Evolutionary conservation across 106 monocot genomes (phyloP), one percentile per base, ranked within the genome.

Genomic region (Allium cepa): DNA sequence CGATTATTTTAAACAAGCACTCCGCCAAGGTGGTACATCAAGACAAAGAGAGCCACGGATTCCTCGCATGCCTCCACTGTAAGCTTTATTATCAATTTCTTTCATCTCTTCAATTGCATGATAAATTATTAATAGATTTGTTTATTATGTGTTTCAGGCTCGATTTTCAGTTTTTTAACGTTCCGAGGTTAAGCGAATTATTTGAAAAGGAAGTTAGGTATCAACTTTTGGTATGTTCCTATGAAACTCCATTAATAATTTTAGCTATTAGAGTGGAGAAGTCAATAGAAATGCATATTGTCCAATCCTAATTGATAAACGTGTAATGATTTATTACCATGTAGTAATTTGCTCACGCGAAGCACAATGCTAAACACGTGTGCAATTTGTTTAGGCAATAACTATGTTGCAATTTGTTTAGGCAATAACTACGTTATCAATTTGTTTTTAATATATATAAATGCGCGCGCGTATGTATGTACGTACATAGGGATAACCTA

Each of bases 161-260:
- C 58, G 88, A 88, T 66, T 88, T 88, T 64, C 88, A 88, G 79
- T 88, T 88, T 84, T 88, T 88, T 53, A 84, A 88, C 64, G 79
- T 77, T 7, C 76, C 73, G 46, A 84, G 88, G 22, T 59, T 88
- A 45, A 84, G 55, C 63, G 77, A 88, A 67, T 56, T 88, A 52
- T 88, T 79, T 72, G 88, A 88, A 60, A 88, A 88, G 48, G 88
- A 88, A 84, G 84, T 84, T 28, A 72, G 82, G 16, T 88, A 74
- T 75, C 81, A 64, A 48, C 47, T 47, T 49, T 4, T 49, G 64
- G 64, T 64, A 64, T 15, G 63, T 63, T 28, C 64, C 64, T 49
- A 49, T 49, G 17, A 49, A 17, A 49, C 49, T 64, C 64, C 7
- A 64, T 15, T 36, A 36, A 36, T 36, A 36, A 4, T 36, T 36